Percentiles rank a stretch among this genome's conserved stretches.
Conservation (phyloP, 192 early-diverging fungal genomes). For the Dissophora globulifera region DNA sequence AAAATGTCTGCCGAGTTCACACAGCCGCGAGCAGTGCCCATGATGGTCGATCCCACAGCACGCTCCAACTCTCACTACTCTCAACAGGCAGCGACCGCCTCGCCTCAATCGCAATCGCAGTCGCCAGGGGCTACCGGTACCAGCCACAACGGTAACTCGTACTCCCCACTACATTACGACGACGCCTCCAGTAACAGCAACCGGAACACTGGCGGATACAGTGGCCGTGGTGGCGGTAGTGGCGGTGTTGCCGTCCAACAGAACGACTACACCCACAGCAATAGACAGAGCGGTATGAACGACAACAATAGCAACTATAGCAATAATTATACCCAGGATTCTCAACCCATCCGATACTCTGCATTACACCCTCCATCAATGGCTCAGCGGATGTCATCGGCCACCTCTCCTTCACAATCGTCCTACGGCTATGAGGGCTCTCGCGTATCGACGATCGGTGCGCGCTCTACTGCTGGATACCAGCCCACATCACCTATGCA, state of each 20-base stretch:
- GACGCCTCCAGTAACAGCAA: no score
- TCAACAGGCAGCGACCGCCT: background rate
- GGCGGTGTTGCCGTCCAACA: no score
- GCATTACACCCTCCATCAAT: no score
- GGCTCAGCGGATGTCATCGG: no score
- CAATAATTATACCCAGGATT: background rate
- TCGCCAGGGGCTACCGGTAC: no score
- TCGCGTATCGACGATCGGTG: no score
- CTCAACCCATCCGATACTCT: background rate
- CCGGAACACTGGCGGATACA: no score
- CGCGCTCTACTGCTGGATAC: background rate
- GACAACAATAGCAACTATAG: background rate
- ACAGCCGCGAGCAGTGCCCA: background rate
- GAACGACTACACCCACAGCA: background rate
- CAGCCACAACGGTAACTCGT: no score
- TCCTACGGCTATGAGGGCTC: background rate
- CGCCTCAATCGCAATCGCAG: no score
- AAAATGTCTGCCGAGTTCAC: background rate
- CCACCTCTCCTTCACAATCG: background rate
- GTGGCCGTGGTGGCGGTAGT: no score
- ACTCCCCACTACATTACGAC: no score
- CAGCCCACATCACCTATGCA: constrained; percentile 14
- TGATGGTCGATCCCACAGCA: background rate
- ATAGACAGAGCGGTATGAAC: no score
- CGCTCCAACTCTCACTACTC: background rate